Percentiles rank a stretch among this genome's conserved stretches.
Conservation (phyloP, 352 stramenopile genomes). For the Globisporangium acanthophoron region DNA sequence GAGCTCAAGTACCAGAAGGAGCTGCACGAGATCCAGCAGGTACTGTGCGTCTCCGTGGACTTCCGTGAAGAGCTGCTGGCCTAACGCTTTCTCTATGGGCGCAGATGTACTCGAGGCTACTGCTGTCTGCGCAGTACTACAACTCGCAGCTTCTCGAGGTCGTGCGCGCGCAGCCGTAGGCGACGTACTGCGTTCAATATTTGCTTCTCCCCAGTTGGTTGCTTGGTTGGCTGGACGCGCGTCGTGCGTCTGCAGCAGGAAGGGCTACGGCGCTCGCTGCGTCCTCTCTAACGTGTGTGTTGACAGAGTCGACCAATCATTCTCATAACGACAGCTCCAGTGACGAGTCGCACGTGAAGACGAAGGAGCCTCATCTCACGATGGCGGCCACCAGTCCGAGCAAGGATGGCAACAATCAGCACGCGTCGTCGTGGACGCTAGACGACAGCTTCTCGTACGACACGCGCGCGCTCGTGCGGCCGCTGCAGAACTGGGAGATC, state of each 20-base stretch:
- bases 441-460: slow-evolving; percentile 23
- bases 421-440: neutral
- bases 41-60: slow-evolving; percentile 6
- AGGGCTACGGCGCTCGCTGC: too few species aligned
- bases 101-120: slow-evolving; percentile 67
- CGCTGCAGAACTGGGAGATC: slow-evolving; percentile 64
- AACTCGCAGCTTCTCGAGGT: slow-evolving; percentile 55
- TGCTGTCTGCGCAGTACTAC: slow-evolving; percentile 60
- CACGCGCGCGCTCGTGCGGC: slow-evolving; percentile 28
- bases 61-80: neutral
- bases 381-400: slow-evolving; percentile 1
- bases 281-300: too few species aligned
- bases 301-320: too few species aligned
- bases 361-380: neutral
- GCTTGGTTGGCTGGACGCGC: too few species aligned
- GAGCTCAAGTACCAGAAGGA: slow-evolving; percentile 61
- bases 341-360: neutral
- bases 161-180: slow-evolving; percentile 27
- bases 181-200: slow-evolving; percentile 2
- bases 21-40: slow-evolving; percentile 56
- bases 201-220: neutral
- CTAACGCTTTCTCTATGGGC: slow-evolving; percentile 2
- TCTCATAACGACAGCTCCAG: neutral
- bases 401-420: neutral
- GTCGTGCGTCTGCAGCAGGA: too few species aligned